Percentiles rank a stretch among this genome's conserved stretches.
These are phyloP conservation scores for Erythrobasidium yunnanense DNA, from an alignment of 768 basidiomycete genomes.

Conservation along the genomic window DNA sequence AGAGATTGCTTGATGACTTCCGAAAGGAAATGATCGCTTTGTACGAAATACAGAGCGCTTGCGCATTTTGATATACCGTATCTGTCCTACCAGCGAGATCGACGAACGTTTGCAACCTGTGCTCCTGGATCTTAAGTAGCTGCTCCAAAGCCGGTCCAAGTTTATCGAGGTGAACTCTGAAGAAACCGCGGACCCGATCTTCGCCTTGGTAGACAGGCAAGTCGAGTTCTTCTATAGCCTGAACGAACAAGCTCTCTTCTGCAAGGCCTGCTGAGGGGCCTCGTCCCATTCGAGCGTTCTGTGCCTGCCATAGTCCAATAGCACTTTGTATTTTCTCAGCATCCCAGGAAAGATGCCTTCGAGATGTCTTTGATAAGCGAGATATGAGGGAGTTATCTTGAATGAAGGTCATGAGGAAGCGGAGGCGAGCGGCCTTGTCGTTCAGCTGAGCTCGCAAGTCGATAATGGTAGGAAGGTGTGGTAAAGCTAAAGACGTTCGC, in stretches of 20 bases:
- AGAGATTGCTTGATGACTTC: slow-evolving; percentile 58
- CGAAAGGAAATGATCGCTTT: slow-evolving; percentile 66
- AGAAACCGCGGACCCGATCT: slow-evolving; percentile 73
- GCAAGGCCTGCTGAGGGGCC: neutral
- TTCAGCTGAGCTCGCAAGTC: slow-evolving; percentile 69
- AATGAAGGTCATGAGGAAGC: slow-evolving; percentile 78
- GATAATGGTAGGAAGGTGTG: slow-evolving; percentile 61
- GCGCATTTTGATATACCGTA: neutral
- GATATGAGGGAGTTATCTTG: slow-evolving; percentile 66
- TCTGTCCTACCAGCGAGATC: slow-evolving; percentile 44
- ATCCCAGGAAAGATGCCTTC: slow-evolving; percentile 64
- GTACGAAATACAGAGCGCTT: slow-evolving; percentile 37
- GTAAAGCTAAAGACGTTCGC: slow-evolving; percentile 48
- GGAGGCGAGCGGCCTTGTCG: slow-evolving; percentile 61
- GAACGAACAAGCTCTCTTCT: neutral
- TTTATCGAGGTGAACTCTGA: slow-evolving; percentile 55
- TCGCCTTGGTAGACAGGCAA: slow-evolving; percentile 46
- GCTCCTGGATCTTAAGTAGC: slow-evolving; percentile 49
- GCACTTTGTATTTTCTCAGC: slow-evolving; percentile 77
- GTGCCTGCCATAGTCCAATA: slow-evolving; percentile 60
- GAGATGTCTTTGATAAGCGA: slow-evolving; percentile 69
- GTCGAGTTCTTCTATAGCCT: slow-evolving; percentile 43
- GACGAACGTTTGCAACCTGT: slow-evolving; percentile 44
- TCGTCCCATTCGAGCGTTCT: slow-evolving; percentile 41
- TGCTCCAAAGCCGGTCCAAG: slow-evolving; percentile 59